phyloP scores from a whole-genome alignment of 768 basidiomycete genomes.

The Amanita jacksonii region DNA sequence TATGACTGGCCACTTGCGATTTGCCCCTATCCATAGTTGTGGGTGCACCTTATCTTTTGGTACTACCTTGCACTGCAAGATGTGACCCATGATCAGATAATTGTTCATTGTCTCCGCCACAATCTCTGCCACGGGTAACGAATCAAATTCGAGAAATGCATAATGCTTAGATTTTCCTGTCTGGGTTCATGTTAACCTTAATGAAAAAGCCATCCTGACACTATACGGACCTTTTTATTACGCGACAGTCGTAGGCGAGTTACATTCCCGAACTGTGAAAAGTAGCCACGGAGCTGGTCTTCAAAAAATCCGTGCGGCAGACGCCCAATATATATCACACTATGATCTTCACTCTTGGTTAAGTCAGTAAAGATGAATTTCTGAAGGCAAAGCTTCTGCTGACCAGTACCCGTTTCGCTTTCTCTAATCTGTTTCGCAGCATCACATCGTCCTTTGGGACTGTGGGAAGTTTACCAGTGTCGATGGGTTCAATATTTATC shows the following conservation, averaged over 20 bases:
- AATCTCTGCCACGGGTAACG: constrained; percentile 82
- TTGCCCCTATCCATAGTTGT: constrained; percentile 94
- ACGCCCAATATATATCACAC: constrained; percentile 83
- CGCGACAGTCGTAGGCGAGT: constrained; percentile 84
- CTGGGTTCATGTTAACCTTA: constrained; percentile 28
- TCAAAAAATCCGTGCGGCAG: constrained; percentile 98
- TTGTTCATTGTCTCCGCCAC: constrained; percentile 99
- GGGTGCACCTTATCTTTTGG: constrained; percentile 89
- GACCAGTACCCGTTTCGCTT: constrained; percentile 59
- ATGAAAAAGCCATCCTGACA: not conserved
- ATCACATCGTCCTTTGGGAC: constrained; percentile 81
- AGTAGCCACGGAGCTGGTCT: constrained; percentile 86
- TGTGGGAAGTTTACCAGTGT: constrained; percentile 57
- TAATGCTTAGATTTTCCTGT: constrained; percentile 96
- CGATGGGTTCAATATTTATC: constrained; percentile 23
- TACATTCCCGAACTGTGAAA: constrained; percentile 89
- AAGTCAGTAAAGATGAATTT: constrained; percentile 1
- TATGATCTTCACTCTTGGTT: constrained; percentile 48
- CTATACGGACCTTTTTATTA: constrained; percentile 69
- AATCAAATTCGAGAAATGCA: constrained; percentile 92
- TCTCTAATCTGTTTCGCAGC: constrained; percentile 57
- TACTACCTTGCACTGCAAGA: constrained; percentile 83
- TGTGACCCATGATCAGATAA: constrained; percentile 91
- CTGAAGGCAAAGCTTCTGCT: constrained; percentile 16
- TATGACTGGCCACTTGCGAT: constrained; percentile 78